A percentile compares a stretch with the other conserved stretches of the same genome.
phyloP scores from a whole-genome alignment of 768 basidiomycete species.

The Phaffia australis region DNA sequence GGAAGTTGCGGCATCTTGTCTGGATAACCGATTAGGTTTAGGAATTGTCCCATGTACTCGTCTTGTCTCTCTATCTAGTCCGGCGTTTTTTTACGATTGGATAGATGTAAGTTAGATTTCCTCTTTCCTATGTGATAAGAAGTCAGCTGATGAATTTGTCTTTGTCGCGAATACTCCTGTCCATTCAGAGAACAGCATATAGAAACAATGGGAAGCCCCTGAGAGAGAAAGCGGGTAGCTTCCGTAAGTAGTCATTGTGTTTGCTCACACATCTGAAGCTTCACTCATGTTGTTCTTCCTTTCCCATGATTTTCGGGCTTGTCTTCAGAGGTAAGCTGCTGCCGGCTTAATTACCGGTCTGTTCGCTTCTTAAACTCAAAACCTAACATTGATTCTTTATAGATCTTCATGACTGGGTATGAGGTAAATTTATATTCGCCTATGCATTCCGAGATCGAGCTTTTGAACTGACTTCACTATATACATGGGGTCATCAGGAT shows the following conservation, averaged over 20 bases:
- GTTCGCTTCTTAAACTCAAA: background rate
- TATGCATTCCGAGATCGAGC: background rate
- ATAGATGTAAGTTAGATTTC: slow-evolving; percentile 54
- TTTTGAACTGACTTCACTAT: no score
- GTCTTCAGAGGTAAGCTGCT: no score
- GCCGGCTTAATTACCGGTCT: no score
- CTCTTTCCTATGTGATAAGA: background rate
- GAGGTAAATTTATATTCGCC: slow-evolving; percentile 42
- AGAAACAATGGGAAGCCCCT: slow-evolving; percentile 67
- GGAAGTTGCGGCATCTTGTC: slow-evolving; percentile 74
- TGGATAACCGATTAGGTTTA: slow-evolving; percentile 62
- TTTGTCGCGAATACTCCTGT: no score
- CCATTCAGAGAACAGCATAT: slow-evolving; percentile 12
- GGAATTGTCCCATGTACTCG: slow-evolving; percentile 79
- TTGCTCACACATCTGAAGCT: no score
- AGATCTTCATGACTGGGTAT: slow-evolving; percentile 74
- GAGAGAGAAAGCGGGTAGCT: slow-evolving; percentile 67
- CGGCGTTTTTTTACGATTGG: slow-evolving; percentile 92
- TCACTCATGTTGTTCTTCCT: no score
- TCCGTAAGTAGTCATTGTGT: background rate
- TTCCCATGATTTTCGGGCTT: no score
- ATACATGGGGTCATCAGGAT: background rate
- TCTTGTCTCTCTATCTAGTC: slow-evolving; percentile 68
- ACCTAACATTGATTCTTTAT: slow-evolving; percentile 43
- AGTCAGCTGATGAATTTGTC: background rate